Evolutionary conservation across 305 asterid species (phyloP), one percentile per base, ranked within the genome.

Genomic region (Solanum hybrid): DNA sequence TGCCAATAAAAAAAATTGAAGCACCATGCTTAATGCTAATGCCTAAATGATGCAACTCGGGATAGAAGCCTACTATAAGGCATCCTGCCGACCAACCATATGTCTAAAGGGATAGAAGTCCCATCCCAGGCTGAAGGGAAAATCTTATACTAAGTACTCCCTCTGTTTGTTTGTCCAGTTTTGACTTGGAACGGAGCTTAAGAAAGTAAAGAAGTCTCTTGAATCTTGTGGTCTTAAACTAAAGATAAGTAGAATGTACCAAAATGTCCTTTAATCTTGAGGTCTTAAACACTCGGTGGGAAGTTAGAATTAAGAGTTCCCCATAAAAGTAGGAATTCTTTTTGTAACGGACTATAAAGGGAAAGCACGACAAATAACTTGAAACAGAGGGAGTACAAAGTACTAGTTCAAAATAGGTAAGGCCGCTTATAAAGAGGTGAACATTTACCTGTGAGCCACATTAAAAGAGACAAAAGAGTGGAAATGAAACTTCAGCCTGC

Each of bases 391-490:
- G 35, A 72, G 78, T 72, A 27, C 36, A 27, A 27, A 45, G 34
- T 42, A 75, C 86, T 22, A 77, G 29, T 88, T 45, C 24, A 56
- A 79, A 35, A 27, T 32, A 29, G 7, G 32, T 29, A 81, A 10
- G 6, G 4, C 14, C 32, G n/a, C 79, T 22, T 26, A 27, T 66
- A 78, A 19, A 90, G 75, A 76, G 51, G 77, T 89, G 79, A 89
- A 22, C 10, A 84, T 19, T 90, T 94, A 97, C 99, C 97, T 95
- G 87, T 94, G 93, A 71, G 99, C 99, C 73, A 92, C 95, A 89
- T 92, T 95, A 92, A 95, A 97, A 86, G 98, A 97, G 88, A 96
- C 99, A 51, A 97, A 97, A 60, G 98, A 94, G 88, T 97, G 99
- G 91, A 97, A 97, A 91, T 97, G 96, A 88, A 94, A 97, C 93